A percentile compares a stretch with the other conserved stretches of the same genome.
Conservation (phyloP, 2,329 filamentous ascomycete genomes). For the Aspergillus pseudoterreus region DNA sequence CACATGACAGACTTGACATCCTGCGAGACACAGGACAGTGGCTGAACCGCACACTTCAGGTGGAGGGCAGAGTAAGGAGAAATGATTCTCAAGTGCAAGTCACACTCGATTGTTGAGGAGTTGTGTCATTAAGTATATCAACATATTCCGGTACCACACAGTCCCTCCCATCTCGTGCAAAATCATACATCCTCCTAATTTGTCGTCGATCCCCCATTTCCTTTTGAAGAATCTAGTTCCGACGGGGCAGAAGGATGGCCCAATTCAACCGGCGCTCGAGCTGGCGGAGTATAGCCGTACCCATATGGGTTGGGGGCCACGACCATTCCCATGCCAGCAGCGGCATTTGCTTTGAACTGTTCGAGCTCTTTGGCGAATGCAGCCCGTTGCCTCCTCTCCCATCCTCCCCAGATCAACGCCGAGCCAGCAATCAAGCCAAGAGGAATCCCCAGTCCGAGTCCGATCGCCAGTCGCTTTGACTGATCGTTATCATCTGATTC, state of each 20-base stretch:
- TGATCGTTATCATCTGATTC: neutral
- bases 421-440: conserved; percentile 7
- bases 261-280: neutral
- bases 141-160: no score
- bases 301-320: neutral
- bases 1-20: no score
- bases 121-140: no score
- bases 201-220: no score
- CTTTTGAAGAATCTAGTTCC: no score
- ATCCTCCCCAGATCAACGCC: neutral
- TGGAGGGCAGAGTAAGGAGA: no score
- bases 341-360: neutral
- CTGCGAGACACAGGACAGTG: no score
- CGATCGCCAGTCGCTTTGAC: conserved; percentile 6
- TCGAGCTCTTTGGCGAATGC: neutral
- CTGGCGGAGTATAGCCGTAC: neutral
- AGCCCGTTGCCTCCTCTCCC: neutral
- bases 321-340: neutral
- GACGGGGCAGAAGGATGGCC: neutral
- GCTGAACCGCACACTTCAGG: no score
- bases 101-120: no score
- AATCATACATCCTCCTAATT: no score
- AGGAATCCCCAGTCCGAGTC: conserved; percentile 7
- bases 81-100: no score
- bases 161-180: no score